These are phyloP conservation scores for Trebouxia sp. DNA, from an alignment of 139 green algal species.

Conservation along the genomic window DNA sequence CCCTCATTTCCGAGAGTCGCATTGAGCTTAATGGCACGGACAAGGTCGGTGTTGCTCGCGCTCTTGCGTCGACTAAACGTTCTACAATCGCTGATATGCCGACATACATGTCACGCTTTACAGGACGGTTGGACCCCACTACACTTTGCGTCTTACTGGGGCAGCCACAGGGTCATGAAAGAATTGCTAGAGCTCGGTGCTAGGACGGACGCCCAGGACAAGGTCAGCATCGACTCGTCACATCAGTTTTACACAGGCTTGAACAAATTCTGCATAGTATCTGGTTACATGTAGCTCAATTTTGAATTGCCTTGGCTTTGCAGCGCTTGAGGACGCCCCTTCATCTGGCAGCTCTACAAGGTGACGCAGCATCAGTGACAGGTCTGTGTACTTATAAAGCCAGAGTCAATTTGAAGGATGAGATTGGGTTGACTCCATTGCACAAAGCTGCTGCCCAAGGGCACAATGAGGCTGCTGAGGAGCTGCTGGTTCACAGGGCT, in stretches of 20 bases:
- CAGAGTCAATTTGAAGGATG: slow-evolving; percentile 18
- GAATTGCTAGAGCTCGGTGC: slow-evolving; percentile 23
- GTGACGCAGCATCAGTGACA: slow-evolving; percentile 11
- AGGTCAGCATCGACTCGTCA: background rate
- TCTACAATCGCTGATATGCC: background rate
- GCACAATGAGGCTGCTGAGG: slow-evolving; percentile 13
- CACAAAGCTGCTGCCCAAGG: slow-evolving; percentile 35
- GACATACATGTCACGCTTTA: background rate
- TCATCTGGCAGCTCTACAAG: slow-evolving; percentile 30
- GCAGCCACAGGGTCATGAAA: slow-evolving; percentile 7
- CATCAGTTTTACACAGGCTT: background rate
- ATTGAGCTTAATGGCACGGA: slow-evolving; percentile 22
- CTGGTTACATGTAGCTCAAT: no score
- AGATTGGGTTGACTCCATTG: slow-evolving; percentile 28
- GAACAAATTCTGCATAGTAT: background rate
- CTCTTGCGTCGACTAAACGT: no score
- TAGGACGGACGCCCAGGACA: slow-evolving; percentile 14
- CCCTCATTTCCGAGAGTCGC: slow-evolving; percentile 12
- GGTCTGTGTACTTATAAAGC: background rate
- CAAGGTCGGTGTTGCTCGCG: slow-evolving; percentile 12
- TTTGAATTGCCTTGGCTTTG: background rate
- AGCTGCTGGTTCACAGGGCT: slow-evolving; percentile 12
- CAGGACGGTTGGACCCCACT: slow-evolving; percentile 34
- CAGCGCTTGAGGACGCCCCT: slow-evolving; percentile 25
- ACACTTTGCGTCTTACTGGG: slow-evolving; percentile 28